Evolutionary conservation across 371 early-diverging fungal species (phyloP).

Genomic region (Haplosporangium sp.): DNA sequence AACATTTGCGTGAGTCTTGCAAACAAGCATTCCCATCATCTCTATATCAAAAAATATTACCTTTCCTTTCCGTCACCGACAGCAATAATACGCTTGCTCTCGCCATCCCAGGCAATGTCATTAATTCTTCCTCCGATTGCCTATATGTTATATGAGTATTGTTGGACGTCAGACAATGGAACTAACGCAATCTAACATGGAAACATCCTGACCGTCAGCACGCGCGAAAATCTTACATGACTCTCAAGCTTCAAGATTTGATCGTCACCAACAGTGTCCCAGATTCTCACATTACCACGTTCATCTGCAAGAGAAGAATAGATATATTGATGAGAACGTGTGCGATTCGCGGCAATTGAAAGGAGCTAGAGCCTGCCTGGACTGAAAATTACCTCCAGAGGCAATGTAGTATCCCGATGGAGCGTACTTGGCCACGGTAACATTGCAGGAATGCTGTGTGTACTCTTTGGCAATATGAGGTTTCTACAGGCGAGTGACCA

Average conservation of each 20-base stretch:
- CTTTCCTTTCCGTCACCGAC: constrained; percentile 95
- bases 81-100: constrained; percentile 93
- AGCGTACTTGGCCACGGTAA: constrained; percentile 91
- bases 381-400: constrained; percentile 78
- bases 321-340: background rate
- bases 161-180: background rate
- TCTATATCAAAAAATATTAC: constrained; percentile 42
- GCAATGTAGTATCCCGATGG: constrained; percentile 96
- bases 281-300: constrained; percentile 91
- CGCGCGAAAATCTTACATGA: constrained; percentile 49
- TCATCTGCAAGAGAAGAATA: constrained; percentile 64
- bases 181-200: background rate
- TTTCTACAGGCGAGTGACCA: constrained; percentile 60
- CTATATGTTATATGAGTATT: constrained; percentile 4
- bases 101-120: constrained; percentile 95
- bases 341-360: background rate
- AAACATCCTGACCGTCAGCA: background rate
- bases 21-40: no score
- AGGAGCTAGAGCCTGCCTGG: background rate
- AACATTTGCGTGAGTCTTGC: no score
- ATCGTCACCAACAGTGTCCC: constrained; percentile 90
- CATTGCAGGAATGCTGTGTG: constrained; percentile 78
- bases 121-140: constrained; percentile 81
- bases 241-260: constrained; percentile 89
- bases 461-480: constrained; percentile 88